These are phyloP conservation scores for Metschnikowia chrysomelidarum DNA, from an alignment of 805 yeast genomes.

Conservation along the genomic window DNA sequence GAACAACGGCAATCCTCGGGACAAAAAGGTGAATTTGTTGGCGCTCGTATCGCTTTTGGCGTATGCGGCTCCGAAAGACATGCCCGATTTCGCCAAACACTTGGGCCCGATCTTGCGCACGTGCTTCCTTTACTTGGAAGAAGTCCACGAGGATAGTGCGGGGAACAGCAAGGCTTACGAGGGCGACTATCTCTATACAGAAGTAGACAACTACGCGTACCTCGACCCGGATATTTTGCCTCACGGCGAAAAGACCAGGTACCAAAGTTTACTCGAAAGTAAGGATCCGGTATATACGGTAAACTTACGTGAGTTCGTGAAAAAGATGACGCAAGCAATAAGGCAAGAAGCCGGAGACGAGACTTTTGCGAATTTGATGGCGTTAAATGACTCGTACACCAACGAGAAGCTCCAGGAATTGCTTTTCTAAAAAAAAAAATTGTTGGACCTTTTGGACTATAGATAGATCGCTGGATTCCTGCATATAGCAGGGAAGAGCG, in stretches of 20 bases:
- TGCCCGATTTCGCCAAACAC: constrained; percentile 14
- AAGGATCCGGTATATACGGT: constrained; percentile 42
- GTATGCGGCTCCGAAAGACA: constrained; percentile 26
- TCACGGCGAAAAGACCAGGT: constrained; percentile 42
- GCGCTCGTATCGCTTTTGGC: constrained; percentile 56
- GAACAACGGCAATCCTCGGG: constrained; percentile 70
- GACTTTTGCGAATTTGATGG: constrained; percentile 36
- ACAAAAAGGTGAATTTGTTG: constrained; percentile 64
- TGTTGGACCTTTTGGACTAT: not conserved
- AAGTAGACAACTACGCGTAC: constrained; percentile 42
- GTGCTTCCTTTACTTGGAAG: constrained; percentile 60
- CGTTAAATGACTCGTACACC: constrained; percentile 36
- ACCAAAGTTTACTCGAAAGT: constrained; percentile 29
- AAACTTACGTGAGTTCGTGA: constrained; percentile 46
- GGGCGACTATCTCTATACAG: constrained; percentile 38
- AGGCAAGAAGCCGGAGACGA: constrained; percentile 22
- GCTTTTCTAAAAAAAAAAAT: constrained; percentile 1
- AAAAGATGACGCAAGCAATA: constrained; percentile 26
- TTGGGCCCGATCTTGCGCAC: constrained; percentile 31
- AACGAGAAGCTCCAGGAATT: constrained; percentile 29
- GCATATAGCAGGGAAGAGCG: no score
- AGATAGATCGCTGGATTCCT: not conserved
- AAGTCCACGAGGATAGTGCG: constrained; percentile 54
- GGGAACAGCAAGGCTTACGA: constrained; percentile 38
- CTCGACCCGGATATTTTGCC: constrained; percentile 41